Base-by-base conservation (phyloP, 139 green algal genomes). In the Tetratostichococcus sp. region DNA sequence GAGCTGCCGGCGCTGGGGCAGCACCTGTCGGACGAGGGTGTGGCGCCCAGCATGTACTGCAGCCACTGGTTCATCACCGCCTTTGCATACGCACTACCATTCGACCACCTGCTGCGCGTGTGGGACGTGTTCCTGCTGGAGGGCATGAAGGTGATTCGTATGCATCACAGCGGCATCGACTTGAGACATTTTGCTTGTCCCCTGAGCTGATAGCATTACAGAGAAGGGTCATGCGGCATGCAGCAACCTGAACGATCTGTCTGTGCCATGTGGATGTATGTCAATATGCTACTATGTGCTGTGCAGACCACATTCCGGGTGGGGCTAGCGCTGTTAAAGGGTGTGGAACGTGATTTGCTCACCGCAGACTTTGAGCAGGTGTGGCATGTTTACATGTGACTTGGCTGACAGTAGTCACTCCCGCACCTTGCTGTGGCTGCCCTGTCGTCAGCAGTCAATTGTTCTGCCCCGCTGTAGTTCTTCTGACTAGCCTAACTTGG, bases 1-100 rank as follows among this genome's bases (percentile, higher is more conserved):
- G 76, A 80, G 71, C 62, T 86, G 43, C 88, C 89, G 0, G 70
- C 43, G 33, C 79, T 97, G 70, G 79, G 70, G 1, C 43, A 34
- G 5, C 87, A 90, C 75, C 59, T 97, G 67, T 62, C 77, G 62
- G 50, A 74, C 50, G 57, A 80, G 50, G 85, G 81, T 16, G 77
- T 92, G 32, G 79, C 84, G 25, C 82, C 86, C 0, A 83, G 65
- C 71, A 92, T 97, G 88, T 97, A 87, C 76, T 89, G 82, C 76
- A 89, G 80, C 30, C 88, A 96, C 82, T 97, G 92, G 92, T 97
- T 97, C 85, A 93, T 95, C 78, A 97, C 92, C 28, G 74, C 94
- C 5, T 97, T 93, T 78, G 82, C 89, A 14, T 97, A 97, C 84
- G 88, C 73, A 30, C 80, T 97, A 73, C 92, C 91, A 22, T 94